phyloP scores from a whole-genome alignment of 1,284 basidiomycete species.

The Microbotryomycetes sp. region DNA sequence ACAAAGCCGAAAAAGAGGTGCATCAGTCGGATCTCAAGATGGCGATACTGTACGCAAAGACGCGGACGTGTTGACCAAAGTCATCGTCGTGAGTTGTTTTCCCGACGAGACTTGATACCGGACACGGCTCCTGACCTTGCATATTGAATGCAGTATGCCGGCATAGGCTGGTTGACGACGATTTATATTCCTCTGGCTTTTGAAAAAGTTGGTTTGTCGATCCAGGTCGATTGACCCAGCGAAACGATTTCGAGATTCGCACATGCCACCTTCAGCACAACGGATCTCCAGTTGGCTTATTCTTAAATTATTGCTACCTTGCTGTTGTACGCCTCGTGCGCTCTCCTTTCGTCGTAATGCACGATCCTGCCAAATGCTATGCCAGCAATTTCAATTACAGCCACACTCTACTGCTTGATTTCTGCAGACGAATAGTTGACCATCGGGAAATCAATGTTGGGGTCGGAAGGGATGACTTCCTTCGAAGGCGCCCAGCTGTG shows the following conservation, averaged over 20 bases:
- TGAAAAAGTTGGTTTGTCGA: slow-evolving; percentile 4
- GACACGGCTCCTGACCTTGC: neutral
- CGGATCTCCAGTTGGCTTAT: too few species aligned
- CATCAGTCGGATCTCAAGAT: neutral
- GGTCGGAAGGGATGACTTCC: neutral
- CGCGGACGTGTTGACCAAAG: slow-evolving; percentile 30
- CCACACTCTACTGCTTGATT: slow-evolving; percentile 8
- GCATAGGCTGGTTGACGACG: slow-evolving; percentile 28
- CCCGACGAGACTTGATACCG: neutral
- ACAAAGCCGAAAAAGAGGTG: neutral
- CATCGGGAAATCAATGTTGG: neutral
- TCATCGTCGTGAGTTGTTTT: slow-evolving; percentile 10
- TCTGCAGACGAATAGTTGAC: slow-evolving; percentile 1
- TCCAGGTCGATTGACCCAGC: neutral
- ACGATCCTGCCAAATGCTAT: too few species aligned
- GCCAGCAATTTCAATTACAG: too few species aligned
- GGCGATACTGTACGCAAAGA: slow-evolving; percentile 1
- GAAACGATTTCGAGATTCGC: too few species aligned
- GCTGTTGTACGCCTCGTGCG: too few species aligned
- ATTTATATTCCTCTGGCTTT: slow-evolving; percentile 17
- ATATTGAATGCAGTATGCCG: neutral
- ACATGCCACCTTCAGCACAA: too few species aligned
- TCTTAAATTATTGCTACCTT: too few species aligned
- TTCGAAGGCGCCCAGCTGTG: neutral
- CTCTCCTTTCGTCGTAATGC: too few species aligned